Evolutionary conservation across 768 basidiomycete species (phyloP).

Genomic region (Erythrobasidium yunnanense): DNA sequence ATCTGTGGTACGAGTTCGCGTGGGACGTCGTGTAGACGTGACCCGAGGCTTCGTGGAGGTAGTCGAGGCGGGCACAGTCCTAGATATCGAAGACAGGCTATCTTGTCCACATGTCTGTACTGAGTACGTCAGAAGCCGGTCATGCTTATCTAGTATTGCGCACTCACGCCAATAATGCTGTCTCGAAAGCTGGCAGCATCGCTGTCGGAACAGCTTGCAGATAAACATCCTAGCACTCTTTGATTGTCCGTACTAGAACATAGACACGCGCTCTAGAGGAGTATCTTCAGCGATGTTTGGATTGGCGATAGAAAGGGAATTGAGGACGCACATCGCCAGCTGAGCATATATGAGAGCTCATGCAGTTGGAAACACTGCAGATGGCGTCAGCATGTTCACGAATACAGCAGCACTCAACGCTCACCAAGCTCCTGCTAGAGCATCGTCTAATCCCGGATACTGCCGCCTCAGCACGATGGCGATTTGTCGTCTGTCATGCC

Average conservation of each 20-base stretch:
- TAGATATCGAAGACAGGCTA: too few species aligned
- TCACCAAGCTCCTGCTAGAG: too few species aligned
- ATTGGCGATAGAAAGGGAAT: not conserved
- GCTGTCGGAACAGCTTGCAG: not conserved
- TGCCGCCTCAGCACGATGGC: too few species aligned
- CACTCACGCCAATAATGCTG: not conserved
- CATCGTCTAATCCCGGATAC: too few species aligned
- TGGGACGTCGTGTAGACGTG: too few species aligned
- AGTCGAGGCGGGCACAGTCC: too few species aligned
- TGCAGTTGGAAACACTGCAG: not conserved
- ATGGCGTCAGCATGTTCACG: not conserved
- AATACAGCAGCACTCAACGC: too few species aligned
- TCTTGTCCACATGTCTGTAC: not conserved
- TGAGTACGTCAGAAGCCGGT: not conserved
- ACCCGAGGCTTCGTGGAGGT: too few species aligned
- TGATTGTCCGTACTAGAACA: not conserved
- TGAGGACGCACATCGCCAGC: not conserved
- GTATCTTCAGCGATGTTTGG: not conserved
- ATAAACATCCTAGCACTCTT: not conserved
- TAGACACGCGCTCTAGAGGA: not conserved
- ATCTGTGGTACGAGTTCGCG: too few species aligned
- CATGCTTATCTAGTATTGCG: not conserved
- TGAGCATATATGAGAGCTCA: not conserved
- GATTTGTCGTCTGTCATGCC: too few species aligned
- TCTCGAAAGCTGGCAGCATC: not conserved